These are phyloP conservation scores for Tilletiaria anomala DNA, from an alignment of 1,284 basidiomycete species.

Conservation along the genomic window DNA sequence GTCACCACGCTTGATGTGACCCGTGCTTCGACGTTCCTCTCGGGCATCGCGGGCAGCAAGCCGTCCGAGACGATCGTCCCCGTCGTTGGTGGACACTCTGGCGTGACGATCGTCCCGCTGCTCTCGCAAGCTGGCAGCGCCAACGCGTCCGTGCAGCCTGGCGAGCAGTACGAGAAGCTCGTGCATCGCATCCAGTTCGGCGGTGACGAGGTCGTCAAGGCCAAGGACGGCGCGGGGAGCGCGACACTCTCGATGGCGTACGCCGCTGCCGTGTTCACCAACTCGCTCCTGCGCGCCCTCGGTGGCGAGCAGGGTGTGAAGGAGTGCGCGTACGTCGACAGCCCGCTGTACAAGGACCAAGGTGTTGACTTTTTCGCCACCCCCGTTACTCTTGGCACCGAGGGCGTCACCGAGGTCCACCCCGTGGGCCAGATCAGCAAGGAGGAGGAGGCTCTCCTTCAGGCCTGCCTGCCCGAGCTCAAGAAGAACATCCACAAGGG, in stretches of 20 bases:
- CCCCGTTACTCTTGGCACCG: slow-evolving; percentile 29
- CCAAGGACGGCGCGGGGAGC: slow-evolving; percentile 72
- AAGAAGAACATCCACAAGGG: slow-evolving; percentile 40
- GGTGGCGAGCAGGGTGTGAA: slow-evolving; percentile 75
- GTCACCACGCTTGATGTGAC: slow-evolving; percentile 96
- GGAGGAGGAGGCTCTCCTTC: slow-evolving; percentile 39
- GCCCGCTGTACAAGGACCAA: slow-evolving; percentile 54
- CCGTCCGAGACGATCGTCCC: slow-evolving; percentile 61
- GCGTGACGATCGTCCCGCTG: slow-evolving; percentile 88
- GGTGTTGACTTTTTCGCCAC: slow-evolving; percentile 48
- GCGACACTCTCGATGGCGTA: slow-evolving; percentile 83
- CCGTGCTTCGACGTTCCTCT: slow-evolving; percentile 81
- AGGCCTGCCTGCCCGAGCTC: slow-evolving; percentile 35
- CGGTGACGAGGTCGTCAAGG: slow-evolving; percentile 82
- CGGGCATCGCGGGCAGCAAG: slow-evolving; percentile 48
- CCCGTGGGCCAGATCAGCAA: slow-evolving; percentile 28
- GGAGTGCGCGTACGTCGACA: slow-evolving; percentile 70
- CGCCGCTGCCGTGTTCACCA: slow-evolving; percentile 45
- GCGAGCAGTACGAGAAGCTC: slow-evolving; percentile 46
- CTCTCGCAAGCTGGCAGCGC: slow-evolving; percentile 76
- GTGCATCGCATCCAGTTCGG: slow-evolving; percentile 77
- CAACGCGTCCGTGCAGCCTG: slow-evolving; percentile 44
- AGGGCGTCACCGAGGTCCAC: slow-evolving; percentile 38
- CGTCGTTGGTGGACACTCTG: slow-evolving; percentile 91
- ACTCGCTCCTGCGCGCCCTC: slow-evolving; percentile 70